phyloP scores from a whole-genome alignment of 768 basidiomycete genomes.

The Podaxis sp. region DNA sequence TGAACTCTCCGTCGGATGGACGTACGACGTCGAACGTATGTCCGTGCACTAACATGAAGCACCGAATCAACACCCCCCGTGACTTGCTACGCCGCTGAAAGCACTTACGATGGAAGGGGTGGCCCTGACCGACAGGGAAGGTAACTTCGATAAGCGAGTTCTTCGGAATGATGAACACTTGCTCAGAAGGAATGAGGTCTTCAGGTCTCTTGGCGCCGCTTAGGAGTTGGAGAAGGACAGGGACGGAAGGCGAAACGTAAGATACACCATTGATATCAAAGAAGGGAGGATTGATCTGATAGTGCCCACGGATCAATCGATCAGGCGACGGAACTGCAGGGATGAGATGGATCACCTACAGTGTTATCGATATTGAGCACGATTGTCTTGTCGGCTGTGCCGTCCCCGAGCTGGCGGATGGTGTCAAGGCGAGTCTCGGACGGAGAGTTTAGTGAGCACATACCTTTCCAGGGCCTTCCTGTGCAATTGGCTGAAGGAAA shows the following conservation, averaged over 20 bases:
- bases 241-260: conserved; percentile 30
- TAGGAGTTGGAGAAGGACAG: conserved; percentile 36
- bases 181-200: conserved; percentile 24
- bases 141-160: conserved; percentile 48
- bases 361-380: neutral
- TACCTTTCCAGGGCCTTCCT: conserved; percentile 1
- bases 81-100: neutral
- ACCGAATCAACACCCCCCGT: neutral
- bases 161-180: conserved; percentile 24
- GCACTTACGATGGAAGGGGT: conserved; percentile 12
- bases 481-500: conserved; percentile 17
- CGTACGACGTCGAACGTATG: conserved; percentile 18
- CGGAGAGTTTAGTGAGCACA: neutral
- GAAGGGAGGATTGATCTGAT: conserved; percentile 11
- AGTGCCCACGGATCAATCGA: conserved; percentile 15
- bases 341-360: neutral
- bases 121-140: conserved; percentile 32
- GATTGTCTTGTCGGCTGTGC: conserved; percentile 28
- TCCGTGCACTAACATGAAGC: conserved; percentile 13
- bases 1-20: conserved; percentile 6
- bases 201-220: conserved; percentile 25
- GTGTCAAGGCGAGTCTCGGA: neutral
- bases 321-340: neutral
- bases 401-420: conserved; percentile 5
- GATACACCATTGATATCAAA: conserved; percentile 18